Percentiles rank a stretch among this genome's conserved stretches.
phyloP scores from a whole-genome alignment of 2,329 filamentous ascomycete species.

The Raffaelea ambrosiae region DNA sequence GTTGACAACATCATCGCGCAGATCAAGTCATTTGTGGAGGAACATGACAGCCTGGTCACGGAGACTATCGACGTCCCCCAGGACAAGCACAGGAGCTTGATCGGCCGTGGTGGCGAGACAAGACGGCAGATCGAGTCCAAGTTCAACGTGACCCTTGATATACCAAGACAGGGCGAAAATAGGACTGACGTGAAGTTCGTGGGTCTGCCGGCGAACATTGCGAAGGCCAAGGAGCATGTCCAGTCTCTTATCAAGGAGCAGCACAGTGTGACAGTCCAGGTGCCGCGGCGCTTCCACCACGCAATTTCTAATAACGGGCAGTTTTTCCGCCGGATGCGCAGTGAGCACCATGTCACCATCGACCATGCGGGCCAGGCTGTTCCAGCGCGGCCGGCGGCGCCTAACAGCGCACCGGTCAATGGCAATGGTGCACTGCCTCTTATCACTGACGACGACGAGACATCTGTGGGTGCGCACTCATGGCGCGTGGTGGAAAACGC shows the following conservation, averaged over 20 bases:
- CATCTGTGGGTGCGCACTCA: slow-evolving; percentile 59
- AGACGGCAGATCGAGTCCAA: slow-evolving; percentile 78
- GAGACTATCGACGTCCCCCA: slow-evolving; percentile 74
- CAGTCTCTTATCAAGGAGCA: slow-evolving; percentile 70
- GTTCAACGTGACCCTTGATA: slow-evolving; percentile 80
- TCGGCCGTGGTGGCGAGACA: slow-evolving; percentile 83
- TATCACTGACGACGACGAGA: slow-evolving; percentile 77
- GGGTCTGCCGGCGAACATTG: slow-evolving; percentile 69
- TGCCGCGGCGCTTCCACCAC: slow-evolving; percentile 79
- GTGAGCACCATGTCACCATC: slow-evolving; percentile 79
- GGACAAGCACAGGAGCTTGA: slow-evolving; percentile 83
- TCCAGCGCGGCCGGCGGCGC: slow-evolving; percentile 58
- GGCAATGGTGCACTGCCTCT: slow-evolving; percentile 67
- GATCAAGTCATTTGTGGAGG: slow-evolving; percentile 72
- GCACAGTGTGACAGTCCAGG: slow-evolving; percentile 76
- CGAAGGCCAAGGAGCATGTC: slow-evolving; percentile 82
- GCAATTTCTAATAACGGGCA: slow-evolving; percentile 78
- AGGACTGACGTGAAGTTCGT: slow-evolving; percentile 80
- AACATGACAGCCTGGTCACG: slow-evolving; percentile 75
- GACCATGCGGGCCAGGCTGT: slow-evolving; percentile 78
- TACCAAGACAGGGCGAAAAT: slow-evolving; percentile 80
- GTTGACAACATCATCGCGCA: slow-evolving; percentile 82
- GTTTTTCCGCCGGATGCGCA: slow-evolving; percentile 85
- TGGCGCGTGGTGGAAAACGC: slow-evolving; percentile 69
- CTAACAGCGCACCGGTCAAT: slow-evolving; percentile 39